Conservation (phyloP, 2,329 filamentous ascomycete genomes). For the Penicillium brasilianum region DNA sequence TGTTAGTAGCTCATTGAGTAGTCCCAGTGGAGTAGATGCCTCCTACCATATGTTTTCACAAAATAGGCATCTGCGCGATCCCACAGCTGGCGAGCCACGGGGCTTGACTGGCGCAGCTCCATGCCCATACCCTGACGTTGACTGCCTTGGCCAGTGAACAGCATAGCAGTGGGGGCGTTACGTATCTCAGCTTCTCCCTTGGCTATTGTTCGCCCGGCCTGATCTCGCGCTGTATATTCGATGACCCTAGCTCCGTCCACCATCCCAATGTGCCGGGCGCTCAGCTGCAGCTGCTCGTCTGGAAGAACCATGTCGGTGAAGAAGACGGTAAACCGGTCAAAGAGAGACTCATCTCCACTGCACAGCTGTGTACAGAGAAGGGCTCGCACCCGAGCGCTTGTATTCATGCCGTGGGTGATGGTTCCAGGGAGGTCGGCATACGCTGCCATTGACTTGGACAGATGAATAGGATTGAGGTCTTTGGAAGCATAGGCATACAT, state of each 20-base stretch:
- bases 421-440: conserved; percentile 93
- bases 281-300: conserved; percentile 67
- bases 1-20: conserved; percentile 3
- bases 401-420: conserved; percentile 98
- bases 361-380: conserved; percentile 88
- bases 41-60: conserved; percentile 83
- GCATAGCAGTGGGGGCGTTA: conserved; percentile 90
- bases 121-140: conserved; percentile 99
- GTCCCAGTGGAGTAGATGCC: neutral
- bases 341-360: conserved; percentile 92
- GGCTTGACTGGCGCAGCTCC: conserved; percentile 90
- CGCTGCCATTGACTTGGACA: conserved; percentile 90
- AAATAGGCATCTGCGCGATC: conserved; percentile 94
- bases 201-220: conserved; percentile 91
- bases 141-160: conserved; percentile 95
- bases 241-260: conserved; percentile 64
- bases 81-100: conserved; percentile 93
- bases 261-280: conserved; percentile 2
- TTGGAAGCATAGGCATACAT: conserved; percentile 93
- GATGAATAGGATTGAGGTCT: conserved; percentile 97
- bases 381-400: conserved; percentile 87
- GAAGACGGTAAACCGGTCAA: conserved; percentile 90
- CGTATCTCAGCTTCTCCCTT: conserved; percentile 90
- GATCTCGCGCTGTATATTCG: conserved; percentile 75
- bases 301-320: conserved; percentile 96